Evolutionary conservation across 208 protist species (phyloP).

Genomic region (Crithidia fasciculata): DNA sequence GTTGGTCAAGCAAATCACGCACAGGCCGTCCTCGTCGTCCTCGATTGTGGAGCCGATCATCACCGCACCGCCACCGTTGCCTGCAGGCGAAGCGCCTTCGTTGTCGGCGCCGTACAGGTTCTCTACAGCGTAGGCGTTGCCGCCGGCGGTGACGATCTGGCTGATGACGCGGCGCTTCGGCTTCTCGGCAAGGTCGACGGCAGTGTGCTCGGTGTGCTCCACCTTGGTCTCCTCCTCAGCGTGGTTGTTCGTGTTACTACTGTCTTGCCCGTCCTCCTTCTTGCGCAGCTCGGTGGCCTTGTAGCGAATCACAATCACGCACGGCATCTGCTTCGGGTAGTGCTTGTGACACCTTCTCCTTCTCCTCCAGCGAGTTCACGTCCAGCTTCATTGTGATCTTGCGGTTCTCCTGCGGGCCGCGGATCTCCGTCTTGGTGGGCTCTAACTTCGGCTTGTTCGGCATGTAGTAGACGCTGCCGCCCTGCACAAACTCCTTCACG

Average conservation of each 20-base stretch:
- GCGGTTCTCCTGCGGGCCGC: conserved; percentile 72
- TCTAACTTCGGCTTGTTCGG: conserved; percentile 92
- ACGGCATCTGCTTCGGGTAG: conserved; percentile 92
- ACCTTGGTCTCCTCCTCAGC: conserved; percentile 54
- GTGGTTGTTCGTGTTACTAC: conserved; percentile 28
- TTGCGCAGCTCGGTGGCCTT: conserved; percentile 68
- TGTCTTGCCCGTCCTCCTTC: conserved; percentile 38
- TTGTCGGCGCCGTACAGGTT: conserved; percentile 86
- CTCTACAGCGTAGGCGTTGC: conserved; percentile 87
- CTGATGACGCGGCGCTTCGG: conserved; percentile 84
- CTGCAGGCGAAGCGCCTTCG: conserved; percentile 44
- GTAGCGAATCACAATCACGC: conserved; percentile 90
- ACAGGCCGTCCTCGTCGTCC: conserved; percentile 87
- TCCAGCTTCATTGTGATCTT: conserved; percentile 84
- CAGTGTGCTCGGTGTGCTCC: conserved; percentile 90
- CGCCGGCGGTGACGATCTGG: conserved; percentile 79
- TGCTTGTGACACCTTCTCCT: conserved; percentile 88
- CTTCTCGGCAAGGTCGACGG: conserved; percentile 79
- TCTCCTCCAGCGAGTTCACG: conserved; percentile 75
- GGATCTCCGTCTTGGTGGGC: conserved; percentile 69
- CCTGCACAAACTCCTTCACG: conserved; percentile 86
- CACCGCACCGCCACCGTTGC: conserved; percentile 56
- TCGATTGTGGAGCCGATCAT: conserved; percentile 82
- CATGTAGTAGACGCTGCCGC: conserved; percentile 78
- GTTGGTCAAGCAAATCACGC: conserved; percentile 95